Evolutionary conservation across 768 basidiomycete species (phyloP).

Genomic region (Mycena sanguinolenta): DNA sequence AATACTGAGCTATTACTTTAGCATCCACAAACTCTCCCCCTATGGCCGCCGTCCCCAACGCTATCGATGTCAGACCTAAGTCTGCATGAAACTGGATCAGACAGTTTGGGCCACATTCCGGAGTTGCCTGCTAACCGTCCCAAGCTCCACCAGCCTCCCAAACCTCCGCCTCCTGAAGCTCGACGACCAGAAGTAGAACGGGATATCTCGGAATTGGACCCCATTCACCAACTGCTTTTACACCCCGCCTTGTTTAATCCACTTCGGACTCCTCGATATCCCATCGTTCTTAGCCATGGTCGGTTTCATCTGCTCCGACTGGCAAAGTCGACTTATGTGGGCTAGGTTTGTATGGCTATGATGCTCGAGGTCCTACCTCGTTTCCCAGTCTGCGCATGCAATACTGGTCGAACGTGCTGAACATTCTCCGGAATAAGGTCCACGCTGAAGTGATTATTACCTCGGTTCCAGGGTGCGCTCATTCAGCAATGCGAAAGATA

Average conservation of each 20-base stretch:
- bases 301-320: constrained; percentile 41
- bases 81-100: constrained; percentile 26
- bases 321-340: constrained; percentile 22
- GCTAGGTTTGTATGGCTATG: constrained; percentile 94
- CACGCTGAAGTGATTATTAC: constrained; percentile 97
- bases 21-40: constrained; percentile 13
- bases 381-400: constrained; percentile 90
- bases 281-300: constrained; percentile 98
- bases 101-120: constrained; percentile 2
- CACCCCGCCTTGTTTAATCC: constrained; percentile 87
- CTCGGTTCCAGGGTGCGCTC: constrained; percentile 86
- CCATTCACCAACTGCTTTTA: constrained; percentile 77
- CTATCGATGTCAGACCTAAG: constrained; percentile 21
- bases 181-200: constrained; percentile 36
- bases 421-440: constrained; percentile 81
- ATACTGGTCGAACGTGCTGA: constrained; percentile 94
- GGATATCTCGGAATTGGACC: constrained; percentile 51
- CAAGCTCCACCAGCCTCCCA: constrained; percentile 28
- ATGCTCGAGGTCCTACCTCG: constrained; percentile 85
- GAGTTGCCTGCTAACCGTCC: constrained; percentile 22
- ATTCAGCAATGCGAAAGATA: neutral
- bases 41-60: constrained; percentile 12
- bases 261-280: constrained; percentile 83
- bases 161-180: constrained; percentile 22
- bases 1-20: neutral